phyloP scores from a whole-genome alignment of 2,329 filamentous ascomycete species.

The Geoglossum cookeanum region DNA sequence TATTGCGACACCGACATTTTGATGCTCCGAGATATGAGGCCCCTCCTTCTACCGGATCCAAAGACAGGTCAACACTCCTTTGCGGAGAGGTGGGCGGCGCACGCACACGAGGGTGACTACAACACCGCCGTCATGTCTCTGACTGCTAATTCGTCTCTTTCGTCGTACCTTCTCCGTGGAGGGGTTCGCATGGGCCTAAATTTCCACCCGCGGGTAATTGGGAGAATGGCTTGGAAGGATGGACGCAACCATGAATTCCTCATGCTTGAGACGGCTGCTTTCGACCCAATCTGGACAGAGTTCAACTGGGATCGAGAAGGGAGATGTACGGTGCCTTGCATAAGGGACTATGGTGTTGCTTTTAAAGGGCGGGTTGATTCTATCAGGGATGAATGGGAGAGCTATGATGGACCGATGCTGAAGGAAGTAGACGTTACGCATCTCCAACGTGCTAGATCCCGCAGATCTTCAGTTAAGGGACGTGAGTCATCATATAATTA shows the following conservation, averaged over 20 bases:
- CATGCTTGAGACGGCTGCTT: slow-evolving; percentile 37
- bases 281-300: slow-evolving; percentile 38
- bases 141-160: slow-evolving; percentile 34
- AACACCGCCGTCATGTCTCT: slow-evolving; percentile 38
- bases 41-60: slow-evolving; percentile 27
- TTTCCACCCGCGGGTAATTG: slow-evolving; percentile 35
- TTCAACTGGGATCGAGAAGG: slow-evolving; percentile 34
- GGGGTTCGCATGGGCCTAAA: slow-evolving; percentile 38
- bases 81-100: slow-evolving; percentile 35
- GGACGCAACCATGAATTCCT: slow-evolving; percentile 32
- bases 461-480: slow-evolving; percentile 5
- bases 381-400: slow-evolving; percentile 33
- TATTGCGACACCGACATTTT: slow-evolving; percentile 38
- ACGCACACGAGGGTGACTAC: slow-evolving; percentile 33
- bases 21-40: slow-evolving; percentile 35
- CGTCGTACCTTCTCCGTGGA: slow-evolving; percentile 34
- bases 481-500: neutral
- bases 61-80: slow-evolving; percentile 25
- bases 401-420: slow-evolving; percentile 27
- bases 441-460: slow-evolving; percentile 9
- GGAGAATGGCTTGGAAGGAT: slow-evolving; percentile 37
- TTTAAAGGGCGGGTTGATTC: slow-evolving; percentile 29
- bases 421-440: slow-evolving; percentile 9
- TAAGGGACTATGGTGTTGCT: slow-evolving; percentile 32
- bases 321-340: slow-evolving; percentile 33